Evolutionary conservation across 441 rosid species (phyloP).

Genomic region (Erodium texanum): DNA sequence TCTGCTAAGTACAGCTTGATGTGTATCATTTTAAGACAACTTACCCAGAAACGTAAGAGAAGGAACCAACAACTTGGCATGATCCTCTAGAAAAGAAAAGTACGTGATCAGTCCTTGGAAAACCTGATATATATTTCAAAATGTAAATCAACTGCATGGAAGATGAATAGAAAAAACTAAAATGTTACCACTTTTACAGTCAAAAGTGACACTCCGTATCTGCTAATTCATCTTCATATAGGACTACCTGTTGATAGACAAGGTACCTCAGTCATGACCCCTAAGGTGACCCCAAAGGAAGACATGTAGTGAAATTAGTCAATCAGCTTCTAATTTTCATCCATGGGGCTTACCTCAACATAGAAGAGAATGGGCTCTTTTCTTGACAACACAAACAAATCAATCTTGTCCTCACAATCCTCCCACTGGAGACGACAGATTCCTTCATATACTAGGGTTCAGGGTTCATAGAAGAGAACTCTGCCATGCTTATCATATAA

Average conservation of each 20-base stretch:
- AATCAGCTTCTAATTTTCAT: background rate
- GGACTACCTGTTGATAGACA: constrained; percentile 49
- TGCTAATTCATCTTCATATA: constrained; percentile 96
- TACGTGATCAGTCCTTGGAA: constrained; percentile 13
- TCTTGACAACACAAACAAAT: constrained; percentile 55
- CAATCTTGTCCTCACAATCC: constrained; percentile 67
- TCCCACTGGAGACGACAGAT: constrained; percentile 49
- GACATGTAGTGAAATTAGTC: background rate
- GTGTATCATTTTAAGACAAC: constrained; percentile 14
- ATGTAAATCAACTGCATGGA: constrained; percentile 9
- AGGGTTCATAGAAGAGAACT: no score
- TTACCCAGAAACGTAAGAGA: constrained; percentile 92
- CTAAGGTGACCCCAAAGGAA: constrained; percentile 13
- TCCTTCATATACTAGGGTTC: constrained; percentile 19
- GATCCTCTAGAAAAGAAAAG: constrained; percentile 58
- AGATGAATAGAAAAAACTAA: constrained; percentile 10
- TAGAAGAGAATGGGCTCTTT: constrained; percentile 96
- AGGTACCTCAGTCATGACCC: constrained; percentile 16
- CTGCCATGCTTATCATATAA: constrained; percentile 30
- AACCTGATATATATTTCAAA: background rate
- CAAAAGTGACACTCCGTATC: constrained; percentile 89
- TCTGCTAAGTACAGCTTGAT: background rate
- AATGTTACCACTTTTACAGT: constrained; percentile 91
- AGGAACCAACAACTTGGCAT: constrained; percentile 98
- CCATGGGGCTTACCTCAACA: constrained; percentile 56